Conservation (phyloP, 345 rosid species). For the Pseudoturritis turrita region DNA sequence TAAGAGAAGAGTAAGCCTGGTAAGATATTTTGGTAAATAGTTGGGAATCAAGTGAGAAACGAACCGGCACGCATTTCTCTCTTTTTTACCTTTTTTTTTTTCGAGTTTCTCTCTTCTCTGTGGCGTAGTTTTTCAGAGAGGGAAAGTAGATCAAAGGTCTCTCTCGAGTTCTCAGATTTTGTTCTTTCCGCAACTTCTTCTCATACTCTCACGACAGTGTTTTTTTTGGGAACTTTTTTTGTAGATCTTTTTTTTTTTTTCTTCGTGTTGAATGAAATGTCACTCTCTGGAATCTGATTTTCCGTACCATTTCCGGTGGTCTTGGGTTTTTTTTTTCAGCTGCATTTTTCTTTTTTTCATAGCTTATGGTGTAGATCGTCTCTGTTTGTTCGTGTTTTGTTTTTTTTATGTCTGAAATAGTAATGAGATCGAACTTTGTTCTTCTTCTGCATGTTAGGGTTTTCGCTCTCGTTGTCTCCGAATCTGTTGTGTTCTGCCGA, state of each 20-base stretch:
- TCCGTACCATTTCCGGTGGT: not conserved
- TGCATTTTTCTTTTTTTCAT: not conserved
- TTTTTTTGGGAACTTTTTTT: no score
- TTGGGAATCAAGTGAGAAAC: not conserved
- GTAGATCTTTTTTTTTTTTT: not conserved
- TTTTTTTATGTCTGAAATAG: not conserved
- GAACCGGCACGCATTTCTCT: slow-evolving; percentile 4
- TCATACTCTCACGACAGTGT: not conserved
- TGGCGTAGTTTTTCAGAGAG: slow-evolving; percentile 18
- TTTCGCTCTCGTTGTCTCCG: not conserved
- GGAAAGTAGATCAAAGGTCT: not conserved
- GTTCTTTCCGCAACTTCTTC: no score
- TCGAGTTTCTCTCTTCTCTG: not conserved
- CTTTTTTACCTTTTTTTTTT: not conserved
- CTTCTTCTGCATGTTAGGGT: slow-evolving; percentile 30
- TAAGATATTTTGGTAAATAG: not conserved
- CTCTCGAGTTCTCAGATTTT: no score
- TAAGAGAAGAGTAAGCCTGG: not conserved
- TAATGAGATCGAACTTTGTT: not conserved
- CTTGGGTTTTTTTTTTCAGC: not conserved
- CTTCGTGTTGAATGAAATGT: not conserved
- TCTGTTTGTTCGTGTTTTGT: not conserved
- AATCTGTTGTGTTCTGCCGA: not conserved
- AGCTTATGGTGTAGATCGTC: not conserved
- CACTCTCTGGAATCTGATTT: not conserved